Percentiles rank a stretch among this genome's conserved stretches.
These are phyloP conservation scores for Magnaporthiopsis rhizophila DNA, from an alignment of 2,329 filamentous ascomycete genomes.

Conservation along the genomic window DNA sequence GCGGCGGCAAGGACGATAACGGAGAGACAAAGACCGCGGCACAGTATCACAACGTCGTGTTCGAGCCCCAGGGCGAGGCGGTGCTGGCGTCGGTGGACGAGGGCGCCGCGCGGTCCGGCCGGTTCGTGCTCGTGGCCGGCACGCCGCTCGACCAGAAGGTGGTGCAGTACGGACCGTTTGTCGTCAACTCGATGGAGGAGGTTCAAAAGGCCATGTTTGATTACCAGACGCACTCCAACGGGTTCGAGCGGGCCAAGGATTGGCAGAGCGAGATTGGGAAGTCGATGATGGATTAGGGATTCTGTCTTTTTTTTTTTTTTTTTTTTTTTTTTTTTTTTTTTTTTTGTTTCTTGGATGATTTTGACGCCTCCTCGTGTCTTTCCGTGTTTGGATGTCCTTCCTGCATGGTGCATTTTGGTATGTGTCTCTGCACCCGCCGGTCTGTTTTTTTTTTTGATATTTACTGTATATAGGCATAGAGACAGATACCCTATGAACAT, in stretches of 20 bases:
- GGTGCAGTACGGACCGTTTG: slow-evolving; percentile 80
- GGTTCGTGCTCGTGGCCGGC: slow-evolving; percentile 68
- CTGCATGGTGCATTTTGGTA: not conserved
- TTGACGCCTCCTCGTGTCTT: not conserved
- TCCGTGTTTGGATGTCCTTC: not conserved
- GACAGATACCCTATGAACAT: not conserved
- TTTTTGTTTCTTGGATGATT: not conserved
- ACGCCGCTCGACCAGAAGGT: slow-evolving; percentile 72
- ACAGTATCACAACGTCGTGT: slow-evolving; percentile 83
- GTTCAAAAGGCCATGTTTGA: slow-evolving; percentile 71
- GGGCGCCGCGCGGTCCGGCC: slow-evolving; percentile 48
- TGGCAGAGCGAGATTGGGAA: slow-evolving; percentile 88
- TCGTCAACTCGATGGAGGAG: slow-evolving; percentile 63
- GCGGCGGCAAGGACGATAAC: slow-evolving; percentile 37
- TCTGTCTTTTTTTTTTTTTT: slow-evolving; percentile 1
- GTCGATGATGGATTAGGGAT: slow-evolving; percentile 45
- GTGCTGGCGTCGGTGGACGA: slow-evolving; percentile 63
- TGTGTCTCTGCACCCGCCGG: not conserved
- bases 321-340: not conserved
- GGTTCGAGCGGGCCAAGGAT: slow-evolving; percentile 68
- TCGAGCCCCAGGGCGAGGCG: slow-evolving; percentile 69
- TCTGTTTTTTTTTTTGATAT: not conserved
- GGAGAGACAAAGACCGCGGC: slow-evolving; percentile 44
- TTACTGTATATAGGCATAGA: not conserved
- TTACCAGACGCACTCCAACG: slow-evolving; percentile 64